A percentile compares a stretch with the other conserved stretches of the same genome.
Evolutionary conservation across 768 basidiomycete genomes (phyloP).

Genomic region (Artomyces pyxidatus): DNA sequence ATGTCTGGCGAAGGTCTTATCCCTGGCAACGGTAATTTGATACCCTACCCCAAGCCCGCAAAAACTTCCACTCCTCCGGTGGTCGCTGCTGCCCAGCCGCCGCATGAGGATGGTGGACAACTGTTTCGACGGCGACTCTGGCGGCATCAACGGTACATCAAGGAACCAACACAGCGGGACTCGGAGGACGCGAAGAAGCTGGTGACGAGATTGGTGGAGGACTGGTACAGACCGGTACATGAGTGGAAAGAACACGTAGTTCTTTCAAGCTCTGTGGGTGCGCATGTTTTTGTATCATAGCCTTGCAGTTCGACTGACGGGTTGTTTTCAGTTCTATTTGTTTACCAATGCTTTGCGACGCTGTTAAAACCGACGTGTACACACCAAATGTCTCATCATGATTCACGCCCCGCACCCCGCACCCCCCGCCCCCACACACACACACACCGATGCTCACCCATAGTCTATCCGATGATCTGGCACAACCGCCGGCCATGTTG

Average conservation of each 20-base stretch:
- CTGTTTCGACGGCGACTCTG: too few species aligned
- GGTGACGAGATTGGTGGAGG: conserved; percentile 95
- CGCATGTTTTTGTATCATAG: conserved; percentile 18
- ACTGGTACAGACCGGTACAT: conserved; percentile 91
- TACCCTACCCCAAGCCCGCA: not conserved
- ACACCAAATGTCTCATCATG: conserved; percentile 23
- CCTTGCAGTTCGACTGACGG: not conserved
- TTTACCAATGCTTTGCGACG: conserved; percentile 9
- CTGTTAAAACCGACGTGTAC: conserved; percentile 33
- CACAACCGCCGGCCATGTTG: too few species aligned
- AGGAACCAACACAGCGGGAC: conserved; percentile 92
- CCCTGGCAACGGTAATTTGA: not conserved
- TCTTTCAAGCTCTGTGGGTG: conserved; percentile 82
- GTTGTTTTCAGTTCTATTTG: conserved; percentile 27
- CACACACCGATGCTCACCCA: too few species aligned
- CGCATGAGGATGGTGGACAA: too few species aligned
- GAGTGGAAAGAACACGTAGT: conserved; percentile 96
- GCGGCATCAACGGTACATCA: too few species aligned
- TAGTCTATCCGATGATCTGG: not conserved
- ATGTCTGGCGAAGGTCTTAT: not conserved
- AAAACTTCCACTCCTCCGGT: not conserved
- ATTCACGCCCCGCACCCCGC: conserved; percentile 20
- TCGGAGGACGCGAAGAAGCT: conserved; percentile 94
- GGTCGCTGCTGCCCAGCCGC: not conserved
- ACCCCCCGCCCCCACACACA: too few species aligned